Evolutionary conservation across 1,139 yeast species (phyloP).

Genomic region (Yamadazyma atmosphaerica): DNA sequence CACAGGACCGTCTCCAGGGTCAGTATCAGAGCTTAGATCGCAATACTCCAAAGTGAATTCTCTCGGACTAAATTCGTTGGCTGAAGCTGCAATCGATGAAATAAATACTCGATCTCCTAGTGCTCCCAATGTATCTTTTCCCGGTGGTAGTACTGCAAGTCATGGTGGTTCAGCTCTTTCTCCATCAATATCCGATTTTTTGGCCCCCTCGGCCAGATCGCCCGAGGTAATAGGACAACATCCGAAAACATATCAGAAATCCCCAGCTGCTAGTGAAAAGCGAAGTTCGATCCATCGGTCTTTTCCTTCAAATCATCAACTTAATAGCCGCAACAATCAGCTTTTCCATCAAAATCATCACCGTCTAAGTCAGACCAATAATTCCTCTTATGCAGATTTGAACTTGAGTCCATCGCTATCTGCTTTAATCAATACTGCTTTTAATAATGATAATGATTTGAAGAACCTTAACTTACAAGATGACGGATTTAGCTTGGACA

Average conservation of each 20-base stretch:
- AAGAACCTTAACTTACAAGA: slow-evolving; percentile 12
- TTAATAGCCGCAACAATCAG: not conserved
- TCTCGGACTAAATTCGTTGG: slow-evolving; percentile 24
- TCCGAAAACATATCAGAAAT: not conserved
- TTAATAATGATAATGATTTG: slow-evolving; percentile 31
- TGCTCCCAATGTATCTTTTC: not conserved
- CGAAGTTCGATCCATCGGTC: not conserved
- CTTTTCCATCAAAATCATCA: slow-evolving; percentile 2
- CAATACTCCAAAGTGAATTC: slow-evolving; percentile 8
- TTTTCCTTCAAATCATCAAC: slow-evolving; percentile 5
- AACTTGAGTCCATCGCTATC: slow-evolving; percentile 45
- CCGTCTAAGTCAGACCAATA: slow-evolving; percentile 5
- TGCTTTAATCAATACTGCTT: slow-evolving; percentile 44
- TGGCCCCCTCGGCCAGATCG: slow-evolving; percentile 14
- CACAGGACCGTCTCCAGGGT: slow-evolving; percentile 6
- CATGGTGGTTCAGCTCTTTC: slow-evolving; percentile 11
- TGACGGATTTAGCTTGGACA: slow-evolving; percentile 17
- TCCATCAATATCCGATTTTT: slow-evolving; percentile 22
- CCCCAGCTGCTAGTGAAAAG: not conserved
- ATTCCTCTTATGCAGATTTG: slow-evolving; percentile 11
- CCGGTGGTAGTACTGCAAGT: not conserved
- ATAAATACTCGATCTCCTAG: slow-evolving; percentile 21
- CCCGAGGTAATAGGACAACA: slow-evolving; percentile 6
- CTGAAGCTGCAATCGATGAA: slow-evolving; percentile 32
- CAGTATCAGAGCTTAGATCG: slow-evolving; percentile 8